Evolutionary conservation across 2,329 filamentous ascomycete genomes (phyloP), one percentile per base, ranked within the genome.

Genomic region (Botryotinia convoluta): DNA sequence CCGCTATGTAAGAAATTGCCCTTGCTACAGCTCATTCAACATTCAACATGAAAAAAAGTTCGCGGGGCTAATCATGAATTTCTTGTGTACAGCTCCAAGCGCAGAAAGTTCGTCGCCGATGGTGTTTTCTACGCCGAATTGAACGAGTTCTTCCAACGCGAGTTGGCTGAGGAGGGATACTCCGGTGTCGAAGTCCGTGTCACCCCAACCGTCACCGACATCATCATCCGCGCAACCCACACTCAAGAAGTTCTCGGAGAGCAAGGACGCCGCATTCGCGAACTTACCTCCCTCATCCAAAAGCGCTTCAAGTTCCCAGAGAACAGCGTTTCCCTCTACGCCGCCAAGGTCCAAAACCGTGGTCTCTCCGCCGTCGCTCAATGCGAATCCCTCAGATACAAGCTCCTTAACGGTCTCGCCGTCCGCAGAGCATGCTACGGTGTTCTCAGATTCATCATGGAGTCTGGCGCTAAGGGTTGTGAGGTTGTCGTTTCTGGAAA

Each of bases 251-350:
- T 99, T 81, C 94, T 99, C 83, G 96, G 96, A 84, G 96, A 99
- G 92, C 96, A 99, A 91, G 96, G 96, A 84, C 95, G 96, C 89
- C 94, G 96, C 89, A 99, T 99, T 87, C 95, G 96, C 86, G 96
- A 99, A 91, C 94, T 99, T 87, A 99, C 96, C 85, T 98, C 94
- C 83, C 92, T 99, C 85, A 99, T 99, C 90, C 97, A 99, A 90
- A 98, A 99, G 93, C 95, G 96, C 84, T 99, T 99, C 93, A 98
- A 98, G 91, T 99, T 99, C 92, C 95, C 96, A 87, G 95, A 98
- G 90, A 98, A 98, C 93, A 97, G 93, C 82, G 96, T 99, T 85
- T 98, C 96, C 80, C 94, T 99, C 84, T 99, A 99, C 87, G 96
- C 96, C 87, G 97, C 96, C 87, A 99, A 99, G 92, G 96, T 99